Evolutionary conservation across 768 basidiomycete genomes (phyloP).

Genomic region (Tylopilus sp.): DNA sequence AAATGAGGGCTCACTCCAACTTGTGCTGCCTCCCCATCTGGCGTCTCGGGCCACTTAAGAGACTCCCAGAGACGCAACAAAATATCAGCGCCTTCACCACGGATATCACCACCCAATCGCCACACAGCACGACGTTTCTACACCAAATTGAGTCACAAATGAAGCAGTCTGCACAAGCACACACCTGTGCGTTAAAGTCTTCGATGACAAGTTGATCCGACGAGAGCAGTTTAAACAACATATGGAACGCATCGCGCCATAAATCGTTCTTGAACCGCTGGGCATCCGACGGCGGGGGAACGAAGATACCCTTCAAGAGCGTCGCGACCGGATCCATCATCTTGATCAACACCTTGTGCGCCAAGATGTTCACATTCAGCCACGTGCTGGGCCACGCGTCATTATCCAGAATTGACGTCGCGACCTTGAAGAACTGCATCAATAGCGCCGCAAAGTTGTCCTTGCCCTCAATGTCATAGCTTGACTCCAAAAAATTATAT

Average conservation of each 20-base stretch:
- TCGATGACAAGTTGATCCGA: slow-evolving; percentile 93
- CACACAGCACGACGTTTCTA: slow-evolving; percentile 94
- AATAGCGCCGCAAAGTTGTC: slow-evolving; percentile 73
- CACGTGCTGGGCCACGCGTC: slow-evolving; percentile 88
- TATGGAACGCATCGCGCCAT: slow-evolving; percentile 79
- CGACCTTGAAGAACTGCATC: slow-evolving; percentile 76
- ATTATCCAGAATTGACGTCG: slow-evolving; percentile 75
- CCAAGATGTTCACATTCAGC: slow-evolving; percentile 87
- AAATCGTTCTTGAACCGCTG: slow-evolving; percentile 69
- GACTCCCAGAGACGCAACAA: slow-evolving; percentile 82
- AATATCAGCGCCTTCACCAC: slow-evolving; percentile 85
- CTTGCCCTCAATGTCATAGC: slow-evolving; percentile 84
- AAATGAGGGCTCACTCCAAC: slow-evolving; percentile 49
- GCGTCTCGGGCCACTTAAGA: slow-evolving; percentile 69
- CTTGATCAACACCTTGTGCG: slow-evolving; percentile 84
- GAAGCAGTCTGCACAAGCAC: slow-evolving; percentile 10
- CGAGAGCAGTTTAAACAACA: slow-evolving; percentile 80
- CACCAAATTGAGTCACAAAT: slow-evolving; percentile 4
- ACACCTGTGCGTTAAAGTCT: slow-evolving; percentile 89
- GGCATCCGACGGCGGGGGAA: slow-evolving; percentile 63
- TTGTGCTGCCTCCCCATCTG: slow-evolving; percentile 49
- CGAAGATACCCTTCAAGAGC: slow-evolving; percentile 76
- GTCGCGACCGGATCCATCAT: slow-evolving; percentile 80
- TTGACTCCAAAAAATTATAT: slow-evolving; percentile 71
- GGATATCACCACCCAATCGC: slow-evolving; percentile 93